These are phyloP conservation scores for Alternaria angustiovoidea DNA, from an alignment of 2,329 filamentous ascomycete species.

Conservation along the genomic window DNA sequence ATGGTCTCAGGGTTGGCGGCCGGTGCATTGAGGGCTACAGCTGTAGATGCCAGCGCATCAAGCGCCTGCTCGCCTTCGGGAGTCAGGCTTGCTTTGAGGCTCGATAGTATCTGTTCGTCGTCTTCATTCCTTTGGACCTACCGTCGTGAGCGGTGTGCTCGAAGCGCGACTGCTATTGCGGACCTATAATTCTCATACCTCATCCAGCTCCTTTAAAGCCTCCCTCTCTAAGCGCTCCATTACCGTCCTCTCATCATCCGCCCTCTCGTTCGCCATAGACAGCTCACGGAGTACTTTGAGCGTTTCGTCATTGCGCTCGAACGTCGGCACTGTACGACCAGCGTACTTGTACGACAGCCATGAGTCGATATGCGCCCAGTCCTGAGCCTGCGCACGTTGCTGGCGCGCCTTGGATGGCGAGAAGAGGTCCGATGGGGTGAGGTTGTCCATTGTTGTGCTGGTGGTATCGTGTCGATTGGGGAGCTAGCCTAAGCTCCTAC, in stretches of 20 bases:
- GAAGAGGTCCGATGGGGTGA: conserved; percentile 58
- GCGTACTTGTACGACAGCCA: conserved; percentile 79
- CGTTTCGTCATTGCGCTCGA: conserved; percentile 88
- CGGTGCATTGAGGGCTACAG: conserved; percentile 48
- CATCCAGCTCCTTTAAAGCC: conserved; percentile 63
- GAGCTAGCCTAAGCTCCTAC: conserved; percentile 6
- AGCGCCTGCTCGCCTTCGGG: conserved; percentile 44
- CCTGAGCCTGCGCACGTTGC: conserved; percentile 82
- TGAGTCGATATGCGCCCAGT: conserved; percentile 86
- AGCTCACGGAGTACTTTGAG: conserved; percentile 77
- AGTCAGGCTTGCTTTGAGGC: conserved; percentile 36
- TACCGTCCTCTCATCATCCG: conserved; percentile 72
- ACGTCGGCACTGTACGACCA: conserved; percentile 70
- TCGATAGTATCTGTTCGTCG: conserved; percentile 35
- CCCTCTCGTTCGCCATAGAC: conserved; percentile 77
- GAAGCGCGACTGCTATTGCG: conserved; percentile 11
- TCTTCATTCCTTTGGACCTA: conserved; percentile 32
- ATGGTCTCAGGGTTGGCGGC: conserved; percentile 36
- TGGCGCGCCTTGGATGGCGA: conserved; percentile 73
- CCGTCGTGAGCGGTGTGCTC: conserved; percentile 21
- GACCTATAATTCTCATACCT: conserved; percentile 38
- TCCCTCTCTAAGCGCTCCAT: conserved; percentile 67
- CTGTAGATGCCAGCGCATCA: conserved; percentile 47
- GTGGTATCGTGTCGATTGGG: conserved; percentile 1
- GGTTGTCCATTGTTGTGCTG: conserved; percentile 42